Evolutionary conservation across 306 rosid genomes (phyloP).

Genomic region (Acacia melanoxylon): DNA sequence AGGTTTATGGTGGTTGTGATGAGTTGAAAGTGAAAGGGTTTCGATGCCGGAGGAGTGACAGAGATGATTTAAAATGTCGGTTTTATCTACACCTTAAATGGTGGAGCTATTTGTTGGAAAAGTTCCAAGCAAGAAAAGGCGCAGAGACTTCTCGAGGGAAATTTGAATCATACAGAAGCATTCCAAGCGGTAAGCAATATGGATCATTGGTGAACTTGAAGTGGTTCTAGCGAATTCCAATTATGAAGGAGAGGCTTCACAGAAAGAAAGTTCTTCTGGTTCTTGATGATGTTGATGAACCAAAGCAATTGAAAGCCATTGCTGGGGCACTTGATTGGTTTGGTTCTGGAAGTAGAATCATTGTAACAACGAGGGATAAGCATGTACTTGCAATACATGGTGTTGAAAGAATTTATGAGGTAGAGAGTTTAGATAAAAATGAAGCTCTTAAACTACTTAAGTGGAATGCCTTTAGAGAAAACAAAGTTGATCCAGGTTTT

Average conservation of each 20-base stretch:
- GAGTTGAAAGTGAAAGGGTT: too few species aligned
- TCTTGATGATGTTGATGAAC: neutral
- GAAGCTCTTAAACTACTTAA: constrained; percentile 13
- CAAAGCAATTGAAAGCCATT: neutral
- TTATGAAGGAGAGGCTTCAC: neutral
- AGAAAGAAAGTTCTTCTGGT: neutral
- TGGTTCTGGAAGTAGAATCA: constrained; percentile 3
- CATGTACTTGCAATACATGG: neutral
- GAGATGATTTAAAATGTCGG: too few species aligned
- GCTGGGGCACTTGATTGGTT: neutral
- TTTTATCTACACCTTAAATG: too few species aligned
- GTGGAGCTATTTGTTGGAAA: too few species aligned
- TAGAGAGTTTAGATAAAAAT: neutral
- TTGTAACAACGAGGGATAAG: neutral
- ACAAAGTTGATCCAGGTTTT: constrained; percentile 15
- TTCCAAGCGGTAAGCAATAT: too few species aligned
- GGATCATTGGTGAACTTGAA: too few species aligned
- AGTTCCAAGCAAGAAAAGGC: too few species aligned
- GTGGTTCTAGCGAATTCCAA: too few species aligned
- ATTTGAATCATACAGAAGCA: too few species aligned
- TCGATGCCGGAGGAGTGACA: too few species aligned
- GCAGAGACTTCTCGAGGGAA: too few species aligned
- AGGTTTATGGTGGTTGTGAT: too few species aligned
- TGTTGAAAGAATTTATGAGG: neutral
- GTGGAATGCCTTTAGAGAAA: constrained; percentile 12